Evolutionary conservation across 148 eudicot species (phyloP).

Genomic region (Silene uniflora): DNA sequence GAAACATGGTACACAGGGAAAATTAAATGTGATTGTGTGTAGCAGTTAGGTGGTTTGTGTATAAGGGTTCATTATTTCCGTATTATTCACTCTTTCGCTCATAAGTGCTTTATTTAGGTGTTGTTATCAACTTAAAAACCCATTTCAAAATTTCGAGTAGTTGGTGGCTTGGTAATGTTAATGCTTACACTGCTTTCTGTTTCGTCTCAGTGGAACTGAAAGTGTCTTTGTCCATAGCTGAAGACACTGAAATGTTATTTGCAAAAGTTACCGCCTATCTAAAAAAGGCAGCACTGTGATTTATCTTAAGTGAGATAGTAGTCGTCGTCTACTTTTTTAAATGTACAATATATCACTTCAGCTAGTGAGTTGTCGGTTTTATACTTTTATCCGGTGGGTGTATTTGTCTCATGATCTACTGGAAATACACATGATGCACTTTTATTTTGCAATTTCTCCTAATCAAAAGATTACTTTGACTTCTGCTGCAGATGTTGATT

Average conservation of each 20-base stretch:
- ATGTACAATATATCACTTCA: background rate
- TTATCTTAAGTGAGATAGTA: background rate
- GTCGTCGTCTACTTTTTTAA: background rate
- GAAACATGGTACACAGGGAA: no score
- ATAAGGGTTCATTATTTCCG: no score
- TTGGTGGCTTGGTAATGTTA: background rate
- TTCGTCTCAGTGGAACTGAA: conserved; percentile 74
- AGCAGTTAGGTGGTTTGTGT: no score
- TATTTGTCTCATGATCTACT: conserved; percentile 1
- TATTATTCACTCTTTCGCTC: no score
- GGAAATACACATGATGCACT: background rate
- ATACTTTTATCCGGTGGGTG: background rate
- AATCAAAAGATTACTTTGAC: background rate
- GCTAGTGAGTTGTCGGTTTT: background rate
- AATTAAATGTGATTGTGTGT: no score
- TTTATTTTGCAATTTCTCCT: background rate
- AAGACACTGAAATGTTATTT: conserved; percentile 37
- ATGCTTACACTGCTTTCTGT: conserved; percentile 12
- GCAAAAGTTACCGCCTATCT: conserved; percentile 38
- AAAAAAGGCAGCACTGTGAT: conserved; percentile 43
- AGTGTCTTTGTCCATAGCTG: conserved; percentile 50
- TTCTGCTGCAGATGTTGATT: conserved; percentile 59
- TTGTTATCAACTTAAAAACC: conserved; percentile 5
- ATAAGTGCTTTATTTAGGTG: conserved; percentile 79
- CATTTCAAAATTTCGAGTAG: background rate